These are phyloP conservation scores for Hysterangium stoloniferum DNA, from an alignment of 768 basidiomycete species.

Conservation along the genomic window DNA sequence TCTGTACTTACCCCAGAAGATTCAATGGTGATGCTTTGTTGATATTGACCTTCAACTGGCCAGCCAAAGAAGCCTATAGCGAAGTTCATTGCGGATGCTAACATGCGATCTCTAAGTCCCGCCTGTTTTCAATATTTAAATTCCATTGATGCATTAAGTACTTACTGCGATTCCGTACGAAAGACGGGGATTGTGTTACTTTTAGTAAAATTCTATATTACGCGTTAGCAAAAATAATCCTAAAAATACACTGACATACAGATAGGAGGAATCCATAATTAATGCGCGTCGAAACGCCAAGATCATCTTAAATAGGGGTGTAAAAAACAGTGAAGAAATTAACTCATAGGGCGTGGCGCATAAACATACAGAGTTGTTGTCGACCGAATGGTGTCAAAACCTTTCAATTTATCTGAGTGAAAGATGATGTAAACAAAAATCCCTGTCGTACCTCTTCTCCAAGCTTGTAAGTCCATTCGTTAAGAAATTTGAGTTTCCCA, in stretches of 20 bases:
- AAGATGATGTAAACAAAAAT: neutral
- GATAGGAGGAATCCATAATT: constrained; percentile 37
- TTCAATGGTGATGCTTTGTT: constrained; percentile 37
- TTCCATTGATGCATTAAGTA: neutral
- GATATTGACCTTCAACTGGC: constrained; percentile 36
- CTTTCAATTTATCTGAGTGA: neutral
- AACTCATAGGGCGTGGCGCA: neutral
- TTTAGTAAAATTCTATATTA: constrained; percentile 30
- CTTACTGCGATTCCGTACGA: constrained; percentile 43
- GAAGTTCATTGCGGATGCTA: constrained; percentile 45
- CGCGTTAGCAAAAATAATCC: neutral
- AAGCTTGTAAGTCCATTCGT: constrained; percentile 84
- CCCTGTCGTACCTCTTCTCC: constrained; percentile 63
- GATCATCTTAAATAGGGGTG: constrained; percentile 21
- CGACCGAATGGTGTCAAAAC: constrained; percentile 14
- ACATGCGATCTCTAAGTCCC: constrained; percentile 39
- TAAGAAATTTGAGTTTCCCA: constrained; percentile 67
- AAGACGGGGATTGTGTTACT: constrained; percentile 38
- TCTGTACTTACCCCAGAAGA: constrained; percentile 23
- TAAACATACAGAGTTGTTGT: constrained; percentile 17
- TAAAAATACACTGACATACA: constrained; percentile 16
- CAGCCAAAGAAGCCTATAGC: constrained; percentile 46
- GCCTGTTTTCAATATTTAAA: neutral
- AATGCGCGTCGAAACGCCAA: constrained; percentile 35
- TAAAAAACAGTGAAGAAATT: neutral